Percentiles rank a stretch among this genome's conserved stretches.
Evolutionary conservation across 139 green algal genomes (phyloP).

Genomic region (Trebouxia sp.): DNA sequence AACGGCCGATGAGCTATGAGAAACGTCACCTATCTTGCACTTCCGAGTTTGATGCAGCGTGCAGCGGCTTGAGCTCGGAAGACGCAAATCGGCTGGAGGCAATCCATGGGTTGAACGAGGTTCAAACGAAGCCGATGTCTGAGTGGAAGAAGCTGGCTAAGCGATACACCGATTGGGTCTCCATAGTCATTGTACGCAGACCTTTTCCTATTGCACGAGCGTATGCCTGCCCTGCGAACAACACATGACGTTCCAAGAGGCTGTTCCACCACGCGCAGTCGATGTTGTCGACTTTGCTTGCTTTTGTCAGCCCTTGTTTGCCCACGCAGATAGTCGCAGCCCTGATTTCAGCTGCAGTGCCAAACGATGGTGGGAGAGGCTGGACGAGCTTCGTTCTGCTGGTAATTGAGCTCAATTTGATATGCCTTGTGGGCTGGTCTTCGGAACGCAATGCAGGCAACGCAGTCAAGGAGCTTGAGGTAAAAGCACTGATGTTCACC

Average conservation of each 20-base stretch:
- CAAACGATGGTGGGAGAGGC: constrained; percentile 41
- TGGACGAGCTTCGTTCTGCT: constrained; percentile 51
- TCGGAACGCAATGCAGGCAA: constrained; percentile 52
- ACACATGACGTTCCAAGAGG: not conserved
- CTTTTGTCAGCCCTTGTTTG: too few species aligned
- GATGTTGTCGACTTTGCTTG: too few species aligned
- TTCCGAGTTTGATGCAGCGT: too few species aligned
- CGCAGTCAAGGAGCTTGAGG: constrained; percentile 54
- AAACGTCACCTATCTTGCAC: too few species aligned
- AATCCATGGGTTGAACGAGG: constrained; percentile 17
- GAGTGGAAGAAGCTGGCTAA: constrained; percentile 52
- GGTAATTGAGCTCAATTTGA: constrained; percentile 53
- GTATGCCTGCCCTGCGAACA: not conserved
- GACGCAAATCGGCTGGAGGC: too few species aligned
- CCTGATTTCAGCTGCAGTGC: constrained; percentile 38
- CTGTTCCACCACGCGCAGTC: not conserved
- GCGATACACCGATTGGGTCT: constrained; percentile 46
- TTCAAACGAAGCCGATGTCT: constrained; percentile 31
- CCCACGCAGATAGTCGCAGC: constrained; percentile 38
- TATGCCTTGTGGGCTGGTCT: constrained; percentile 46
- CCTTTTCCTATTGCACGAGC: not conserved
- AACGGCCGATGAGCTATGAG: too few species aligned
- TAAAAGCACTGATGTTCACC: not conserved
- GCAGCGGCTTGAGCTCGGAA: too few species aligned
- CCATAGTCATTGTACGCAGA: constrained; percentile 42